phyloP scores from a whole-genome alignment of 73 alveolate species.

The Symbiodinium natans region DNA sequence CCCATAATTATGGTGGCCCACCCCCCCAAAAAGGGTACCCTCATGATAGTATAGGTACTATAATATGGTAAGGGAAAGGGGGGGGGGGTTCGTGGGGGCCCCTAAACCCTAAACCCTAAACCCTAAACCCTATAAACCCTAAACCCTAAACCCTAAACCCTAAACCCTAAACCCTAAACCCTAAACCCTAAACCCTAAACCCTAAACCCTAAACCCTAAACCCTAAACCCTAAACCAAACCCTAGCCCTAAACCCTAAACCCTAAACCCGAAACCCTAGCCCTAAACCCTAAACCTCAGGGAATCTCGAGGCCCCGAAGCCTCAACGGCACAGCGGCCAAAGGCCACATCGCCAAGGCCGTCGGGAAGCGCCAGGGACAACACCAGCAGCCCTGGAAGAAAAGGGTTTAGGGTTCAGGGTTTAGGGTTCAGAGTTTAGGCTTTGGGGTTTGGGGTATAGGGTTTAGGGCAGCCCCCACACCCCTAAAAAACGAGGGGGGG shows the following conservation, averaged over 20 bases:
- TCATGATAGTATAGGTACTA: too few relatives aligned
- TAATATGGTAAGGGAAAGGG: too few relatives aligned
- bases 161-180: neutral
- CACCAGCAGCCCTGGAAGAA: neutral
- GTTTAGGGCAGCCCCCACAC: too few relatives aligned
- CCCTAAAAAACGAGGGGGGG: too few relatives aligned
- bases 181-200: too few relatives aligned
- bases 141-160: neutral
- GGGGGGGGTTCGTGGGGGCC: too few relatives aligned
- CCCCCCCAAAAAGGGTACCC: too few relatives aligned
- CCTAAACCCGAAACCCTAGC: neutral
- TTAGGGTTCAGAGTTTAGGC: too few relatives aligned
- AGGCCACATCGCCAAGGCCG: neutral
- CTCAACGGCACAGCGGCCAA: constrained; percentile 7
- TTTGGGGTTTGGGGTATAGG: too few relatives aligned
- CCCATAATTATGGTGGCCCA: neutral
- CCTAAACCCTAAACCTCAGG: neutral
- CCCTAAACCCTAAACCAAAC: neutral
- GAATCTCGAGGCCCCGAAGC: neutral
- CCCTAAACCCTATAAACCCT: too few relatives aligned
- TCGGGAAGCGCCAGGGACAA: neutral
- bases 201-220: too few relatives aligned
- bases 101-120: neutral
- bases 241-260: neutral
- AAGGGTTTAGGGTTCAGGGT: too few relatives aligned